Base-by-base conservation (phyloP, 2,329 filamentous ascomycete species). In the Fonsecaea pugnacius region DNA sequence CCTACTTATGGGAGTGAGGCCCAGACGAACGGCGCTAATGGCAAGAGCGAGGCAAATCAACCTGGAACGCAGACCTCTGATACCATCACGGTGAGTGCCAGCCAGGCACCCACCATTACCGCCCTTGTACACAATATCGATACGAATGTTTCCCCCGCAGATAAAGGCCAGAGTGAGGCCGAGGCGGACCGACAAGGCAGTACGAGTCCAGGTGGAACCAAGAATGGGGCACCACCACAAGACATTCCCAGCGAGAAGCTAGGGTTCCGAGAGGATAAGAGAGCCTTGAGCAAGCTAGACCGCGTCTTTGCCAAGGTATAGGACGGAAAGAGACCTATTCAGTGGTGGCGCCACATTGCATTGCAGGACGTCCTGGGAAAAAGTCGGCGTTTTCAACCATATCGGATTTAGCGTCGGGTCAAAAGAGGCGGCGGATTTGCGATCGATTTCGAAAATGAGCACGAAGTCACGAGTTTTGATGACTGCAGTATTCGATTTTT, bases 201-300 rank as follows among this genome's bases (percentile, higher is more conserved):
- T 65, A 75, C 75, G 51, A 81, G 79, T 66, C 64, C 69, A 71
- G 68, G 74, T 70, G 58, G 75, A 12, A 71, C 60, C 24, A 70
- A 61, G 62, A 73, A 72, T 18, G 70, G 70, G 4, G 78, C 79
- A 24, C 79, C 79, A 35, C 80, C 83, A 7, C 80, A 82, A 60
- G 84, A 85, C 70, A 85, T 86, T 56, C 83, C 83, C 7, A 83
- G 79, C 57, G 82, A 85, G 65, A 85, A 85, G 68, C 75, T 85
- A 30, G 83, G 81, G 4, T 86, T 85, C 55, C 80, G 83, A 18
- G 88, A 91, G 73, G 89, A 91, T 69, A 83, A 83, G 66, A 81
- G 87, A 69, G 88, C 87, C 1, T 75, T 91, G 52, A 82, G 86
- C 67, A 87, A 90, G 73, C 78, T 91, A 56, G 86, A 91, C 75